Base-by-base conservation (phyloP, 371 early-diverging fungal genomes). In the Basidiobolus meristosporus region DNA sequence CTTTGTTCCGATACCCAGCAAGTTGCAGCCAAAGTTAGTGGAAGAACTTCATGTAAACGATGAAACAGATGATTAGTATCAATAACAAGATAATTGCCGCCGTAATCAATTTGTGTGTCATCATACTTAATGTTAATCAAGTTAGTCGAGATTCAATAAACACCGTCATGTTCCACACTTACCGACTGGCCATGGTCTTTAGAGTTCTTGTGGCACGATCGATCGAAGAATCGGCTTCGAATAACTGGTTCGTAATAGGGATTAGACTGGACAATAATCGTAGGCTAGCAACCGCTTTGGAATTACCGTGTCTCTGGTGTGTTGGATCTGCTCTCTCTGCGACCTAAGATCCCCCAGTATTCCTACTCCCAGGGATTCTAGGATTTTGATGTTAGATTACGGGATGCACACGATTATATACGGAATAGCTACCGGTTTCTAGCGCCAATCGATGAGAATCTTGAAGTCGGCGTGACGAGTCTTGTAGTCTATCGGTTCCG, bases 141-240 rank as follows among this genome's bases (percentile, higher is more conserved):
- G 37, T 14, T 18, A 21, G 16, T 16, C 44, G 12, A 34, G 11
- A 41, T 22, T 33, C 14, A 34, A 17, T 26, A 5, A 39, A 18
- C 15, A 31, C 16, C n/a, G 21, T 16, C 19, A 28, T n/a, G 14
- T 31, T 37, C 28, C 38, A 48, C 7, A 18, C 63, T 65, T 70
- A 90, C 90, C 87, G 66, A 41, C 86, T 69, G 7, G 87, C 82
- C 96, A 95, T 95, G 33, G 71, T 73, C 53, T 77, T 77, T 20
- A 95, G 61, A 2, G 89, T 82, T 34, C 85, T 74, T 35, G 81
- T 79, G 22, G 87, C 84, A 48, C 79, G 76, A 49, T 89, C 82
- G 39, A 95, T 81, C 52, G 79, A 79, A 10, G 79, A 65, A 54
- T 95, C 91, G 0, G 92, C 90, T 39, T 82, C 82, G 42, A 70